Evolutionary conservation across 495 filamentous ascomycete species (phyloP), one percentile per base, ranked within the genome.

Genomic region (Bombardia bombarda): DNA sequence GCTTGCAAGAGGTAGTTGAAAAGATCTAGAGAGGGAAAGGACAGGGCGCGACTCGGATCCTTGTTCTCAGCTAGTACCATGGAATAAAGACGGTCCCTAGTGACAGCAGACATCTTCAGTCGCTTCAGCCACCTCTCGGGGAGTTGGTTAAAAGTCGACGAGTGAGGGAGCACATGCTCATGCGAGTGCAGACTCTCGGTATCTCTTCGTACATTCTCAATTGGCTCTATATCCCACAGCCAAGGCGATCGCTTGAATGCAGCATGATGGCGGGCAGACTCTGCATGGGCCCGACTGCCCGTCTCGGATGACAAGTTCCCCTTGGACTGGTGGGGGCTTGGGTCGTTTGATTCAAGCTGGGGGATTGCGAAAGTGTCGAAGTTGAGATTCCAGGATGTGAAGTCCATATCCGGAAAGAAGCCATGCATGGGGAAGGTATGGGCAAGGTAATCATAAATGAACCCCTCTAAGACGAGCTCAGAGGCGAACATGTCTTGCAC

Each of bases 1-100:
- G 42, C 28, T 22, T 56, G 53, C 26, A 56, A 26, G n/a, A 56
- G 41, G 16, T 47, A 51, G 31, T 53, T 46, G 22, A 56, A 43
- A 18, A 56, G 31, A n/a, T 56, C 53, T 7, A 54, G 26, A 13
- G 51, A 54, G 8, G 53, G 53, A 37, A 56, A 54, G 5, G 51
- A 46, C 13, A 36, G 38, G 9, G 38, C 43, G 5, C 33, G 32
- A 7, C 21, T 22, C 2, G 38, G 30, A 3, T 45, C 40, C 26
- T 55, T 52, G 7, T 36, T 25, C 25, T 47, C 35, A 4, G 49
- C 24, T 7, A 52, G 18, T 2, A 52, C 49, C 12, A 55, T 52
- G n/a, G 51, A 38, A 18, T 52, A 55, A 4, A 55, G 44, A 4
- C 37, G 34, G 19, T 55, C 51, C 14, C 51, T 26, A 13, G 51